phyloP scores from a whole-genome alignment of 2,329 filamentous ascomycete genomes.

The Trichophyton benhamiae region DNA sequence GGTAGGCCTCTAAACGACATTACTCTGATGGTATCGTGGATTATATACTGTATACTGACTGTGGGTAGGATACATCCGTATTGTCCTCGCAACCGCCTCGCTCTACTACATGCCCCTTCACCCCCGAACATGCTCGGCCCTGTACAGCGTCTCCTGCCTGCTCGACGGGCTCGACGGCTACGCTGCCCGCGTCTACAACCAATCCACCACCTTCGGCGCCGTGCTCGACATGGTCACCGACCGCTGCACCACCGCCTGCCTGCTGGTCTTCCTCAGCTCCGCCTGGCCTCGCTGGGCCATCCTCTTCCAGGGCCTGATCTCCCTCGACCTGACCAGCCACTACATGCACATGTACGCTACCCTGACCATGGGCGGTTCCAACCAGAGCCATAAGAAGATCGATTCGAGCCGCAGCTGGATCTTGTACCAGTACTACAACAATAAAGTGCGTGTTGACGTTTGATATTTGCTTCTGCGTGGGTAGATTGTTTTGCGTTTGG shows the following conservation, averaged over 20 bases:
- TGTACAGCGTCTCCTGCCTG: slow-evolving; percentile 84
- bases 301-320: slow-evolving; percentile 85
- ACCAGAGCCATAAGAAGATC: slow-evolving; percentile 82
- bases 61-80: slow-evolving; percentile 56
- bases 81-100: slow-evolving; percentile 73
- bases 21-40: background rate
- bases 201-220: slow-evolving; percentile 89
- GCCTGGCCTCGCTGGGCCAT: slow-evolving; percentile 92
- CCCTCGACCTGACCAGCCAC: slow-evolving; percentile 85
- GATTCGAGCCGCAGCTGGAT: slow-evolving; percentile 79
- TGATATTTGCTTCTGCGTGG: background rate
- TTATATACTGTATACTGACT: background rate
- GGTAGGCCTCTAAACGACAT: slow-evolving; percentile 36
- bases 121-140: slow-evolving; percentile 78
- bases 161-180: slow-evolving; percentile 91
- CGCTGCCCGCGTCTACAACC: slow-evolving; percentile 74
- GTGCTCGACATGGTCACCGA: slow-evolving; percentile 99
- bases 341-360: slow-evolving; percentile 99
- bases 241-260: slow-evolving; percentile 86
- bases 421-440: slow-evolving; percentile 91
- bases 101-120: slow-evolving; percentile 99
- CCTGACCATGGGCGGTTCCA: slow-evolving; percentile 68
- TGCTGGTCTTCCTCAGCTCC: slow-evolving; percentile 86
- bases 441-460: slow-evolving; percentile 51
- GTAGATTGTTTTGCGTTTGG: too few relatives aligned